phyloP scores from a whole-genome alignment of 2,329 filamentous ascomycete genomes.

The Lecanicillium sp. region DNA sequence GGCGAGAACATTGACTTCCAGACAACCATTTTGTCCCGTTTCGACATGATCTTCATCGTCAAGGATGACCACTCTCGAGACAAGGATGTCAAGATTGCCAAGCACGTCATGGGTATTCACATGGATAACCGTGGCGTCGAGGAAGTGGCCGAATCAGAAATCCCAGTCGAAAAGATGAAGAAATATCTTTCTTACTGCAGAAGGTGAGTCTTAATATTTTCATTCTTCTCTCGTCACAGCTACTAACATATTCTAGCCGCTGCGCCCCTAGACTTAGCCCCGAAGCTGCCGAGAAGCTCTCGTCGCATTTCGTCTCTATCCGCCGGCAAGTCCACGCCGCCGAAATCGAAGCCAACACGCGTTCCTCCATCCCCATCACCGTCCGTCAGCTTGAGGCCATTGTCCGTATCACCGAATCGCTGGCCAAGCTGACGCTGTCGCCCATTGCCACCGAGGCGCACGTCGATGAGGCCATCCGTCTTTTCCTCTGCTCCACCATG shows the following conservation, averaged over 20 bases:
- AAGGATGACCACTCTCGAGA: conserved; percentile 87
- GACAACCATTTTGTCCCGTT: conserved; percentile 94
- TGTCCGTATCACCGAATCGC: conserved; percentile 90
- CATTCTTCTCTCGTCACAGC: not conserved
- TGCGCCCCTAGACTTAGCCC: conserved; percentile 87
- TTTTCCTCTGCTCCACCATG: conserved; percentile 97
- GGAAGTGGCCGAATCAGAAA: conserved; percentile 78
- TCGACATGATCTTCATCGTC: conserved; percentile 99
- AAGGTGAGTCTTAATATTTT: conserved; percentile 54
- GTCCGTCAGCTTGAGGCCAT: conserved; percentile 96
- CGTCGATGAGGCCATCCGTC: conserved; percentile 92
- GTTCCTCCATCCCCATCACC: conserved; percentile 94
- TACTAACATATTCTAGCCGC: conserved; percentile 50
- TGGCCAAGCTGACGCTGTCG: conserved; percentile 84
- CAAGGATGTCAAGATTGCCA: conserved; percentile 88
- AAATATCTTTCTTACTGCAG: conserved; percentile 97
- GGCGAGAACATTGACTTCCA: conserved; percentile 99
- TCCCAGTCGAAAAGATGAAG: conserved; percentile 94
- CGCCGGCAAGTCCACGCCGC: conserved; percentile 87
- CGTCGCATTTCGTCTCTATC: conserved; percentile 95
- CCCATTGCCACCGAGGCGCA: conserved; percentile 84
- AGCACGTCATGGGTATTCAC: conserved; percentile 95
- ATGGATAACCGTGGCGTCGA: conserved; percentile 84
- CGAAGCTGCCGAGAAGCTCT: conserved; percentile 91
- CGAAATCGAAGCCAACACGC: conserved; percentile 81